A percentile compares a stretch with the other conserved stretches of the same genome.
Conservation (phyloP, 257 asterid genomes). For the Solanum lignicaule region DNA sequence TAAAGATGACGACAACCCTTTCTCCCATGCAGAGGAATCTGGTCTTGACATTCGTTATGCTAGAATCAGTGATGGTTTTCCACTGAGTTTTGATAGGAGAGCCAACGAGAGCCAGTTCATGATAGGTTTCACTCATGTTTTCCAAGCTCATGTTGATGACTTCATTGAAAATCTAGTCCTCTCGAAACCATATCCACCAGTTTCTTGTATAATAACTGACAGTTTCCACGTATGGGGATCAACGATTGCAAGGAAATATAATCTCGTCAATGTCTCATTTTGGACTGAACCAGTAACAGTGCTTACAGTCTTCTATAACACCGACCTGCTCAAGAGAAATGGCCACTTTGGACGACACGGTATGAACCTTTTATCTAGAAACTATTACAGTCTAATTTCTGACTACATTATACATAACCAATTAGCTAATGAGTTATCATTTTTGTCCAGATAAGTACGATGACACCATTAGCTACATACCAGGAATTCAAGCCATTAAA, state of each 20-base stretch:
- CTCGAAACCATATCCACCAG: neutral
- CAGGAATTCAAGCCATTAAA: constrained; percentile 7
- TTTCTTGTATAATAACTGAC: constrained; percentile 35
- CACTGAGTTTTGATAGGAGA: constrained; percentile 26
- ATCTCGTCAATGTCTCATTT: constrained; percentile 36
- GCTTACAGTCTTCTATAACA: constrained; percentile 27
- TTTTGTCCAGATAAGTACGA: neutral
- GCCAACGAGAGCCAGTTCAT: constrained; percentile 5
- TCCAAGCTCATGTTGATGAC: constrained; percentile 29
- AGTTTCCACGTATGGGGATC: constrained; percentile 35
- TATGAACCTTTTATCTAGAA: neutral
- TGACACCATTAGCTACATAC: constrained; percentile 14
- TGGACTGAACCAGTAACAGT: constrained; percentile 58
- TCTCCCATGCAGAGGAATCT: constrained; percentile 25
- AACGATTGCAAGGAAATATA: constrained; percentile 27
- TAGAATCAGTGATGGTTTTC: constrained; percentile 45
- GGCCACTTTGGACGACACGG: constrained; percentile 32
- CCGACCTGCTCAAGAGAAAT: constrained; percentile 25
- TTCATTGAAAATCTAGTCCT: constrained; percentile 15
- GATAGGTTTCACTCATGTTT: constrained; percentile 1
- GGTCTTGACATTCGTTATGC: constrained; percentile 56
- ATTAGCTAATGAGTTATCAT: neutral
- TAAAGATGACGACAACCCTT: constrained; percentile 12
- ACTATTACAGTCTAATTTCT: neutral
- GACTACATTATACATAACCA: neutral